Conservation (phyloP, 2,329 filamentous ascomycete genomes). For the Aspergillus calidoustus region DNA sequence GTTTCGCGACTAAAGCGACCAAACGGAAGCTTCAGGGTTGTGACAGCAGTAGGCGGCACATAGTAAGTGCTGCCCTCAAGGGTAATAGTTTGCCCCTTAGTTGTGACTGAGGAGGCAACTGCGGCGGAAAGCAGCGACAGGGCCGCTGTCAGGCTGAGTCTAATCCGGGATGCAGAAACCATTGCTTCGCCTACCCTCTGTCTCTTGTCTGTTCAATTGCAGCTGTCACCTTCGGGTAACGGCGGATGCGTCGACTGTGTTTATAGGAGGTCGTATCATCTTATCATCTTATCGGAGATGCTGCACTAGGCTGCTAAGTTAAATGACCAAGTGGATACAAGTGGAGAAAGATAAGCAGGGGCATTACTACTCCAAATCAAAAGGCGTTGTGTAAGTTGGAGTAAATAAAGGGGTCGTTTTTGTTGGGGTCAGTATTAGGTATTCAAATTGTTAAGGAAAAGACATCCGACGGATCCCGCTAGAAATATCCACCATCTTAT, state of each 20-base stretch:
- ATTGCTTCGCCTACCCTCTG: neutral
- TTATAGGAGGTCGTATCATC: neutral
- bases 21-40: neutral
- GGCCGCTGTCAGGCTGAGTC: neutral
- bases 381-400: too few species aligned
- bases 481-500: too few species aligned
- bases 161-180: neutral
- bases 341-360: neutral
- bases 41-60: slow-evolving; percentile 3
- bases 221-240: neutral
- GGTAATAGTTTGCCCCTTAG: neutral
- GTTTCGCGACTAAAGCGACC: neutral
- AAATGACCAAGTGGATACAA: neutral
- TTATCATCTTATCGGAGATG: neutral
- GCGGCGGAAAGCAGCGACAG: neutral
- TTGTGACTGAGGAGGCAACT: neutral
- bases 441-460: too few species aligned
- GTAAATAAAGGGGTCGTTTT: too few species aligned
- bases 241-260: neutral
- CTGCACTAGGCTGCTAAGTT: neutral
- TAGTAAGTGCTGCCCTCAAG: slow-evolving; percentile 1
- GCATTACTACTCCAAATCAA: neutral
- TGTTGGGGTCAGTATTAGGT: too few species aligned
- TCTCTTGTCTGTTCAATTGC: neutral
- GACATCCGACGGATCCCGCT: too few species aligned